These are phyloP conservation scores for Cenococcum geophilum DNA, from an alignment of 495 filamentous ascomycete genomes.

Conservation along the genomic window DNA sequence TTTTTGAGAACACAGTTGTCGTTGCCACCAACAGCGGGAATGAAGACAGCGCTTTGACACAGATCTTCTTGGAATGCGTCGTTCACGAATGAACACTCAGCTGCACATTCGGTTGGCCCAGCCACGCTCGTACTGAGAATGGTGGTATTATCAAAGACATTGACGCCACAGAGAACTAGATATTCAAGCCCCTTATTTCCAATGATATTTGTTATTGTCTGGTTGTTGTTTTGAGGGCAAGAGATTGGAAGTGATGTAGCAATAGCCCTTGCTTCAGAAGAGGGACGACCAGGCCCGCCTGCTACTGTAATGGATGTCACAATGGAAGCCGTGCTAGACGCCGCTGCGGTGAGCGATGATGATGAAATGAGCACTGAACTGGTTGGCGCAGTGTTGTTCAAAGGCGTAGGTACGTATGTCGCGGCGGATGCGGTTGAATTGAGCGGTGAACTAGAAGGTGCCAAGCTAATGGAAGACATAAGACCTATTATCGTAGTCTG, in stretches of 20 bases:
- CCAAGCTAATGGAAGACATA: not conserved
- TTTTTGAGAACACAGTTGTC: slow-evolving; percentile 15
- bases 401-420: too few relatives aligned
- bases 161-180: slow-evolving; percentile 24
- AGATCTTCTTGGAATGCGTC: not conserved
- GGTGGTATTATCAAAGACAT: slow-evolving; percentile 13
- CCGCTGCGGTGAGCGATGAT: too few relatives aligned
- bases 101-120: slow-evolving; percentile 15
- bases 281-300: not conserved
- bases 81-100: slow-evolving; percentile 22
- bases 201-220: slow-evolving; percentile 21
- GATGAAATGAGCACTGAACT: too few relatives aligned
- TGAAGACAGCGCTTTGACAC: slow-evolving; percentile 14
- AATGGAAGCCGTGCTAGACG: not conserved
- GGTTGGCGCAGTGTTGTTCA: too few relatives aligned
- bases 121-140: slow-evolving; percentile 1
- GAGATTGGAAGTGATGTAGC: slow-evolving; percentile 24
- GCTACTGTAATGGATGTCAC: not conserved
- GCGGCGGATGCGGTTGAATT: too few relatives aligned
- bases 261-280: slow-evolving; percentile 5
- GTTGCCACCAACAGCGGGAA: not conserved
- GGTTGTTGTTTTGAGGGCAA: slow-evolving; percentile 28
- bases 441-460: not conserved
- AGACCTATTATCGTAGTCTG: not conserved
- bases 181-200: slow-evolving; percentile 28